These are phyloP conservation scores for Gamsiella multidivaricata DNA, from an alignment of 192 early-diverging fungal species.

Conservation along the genomic window DNA sequence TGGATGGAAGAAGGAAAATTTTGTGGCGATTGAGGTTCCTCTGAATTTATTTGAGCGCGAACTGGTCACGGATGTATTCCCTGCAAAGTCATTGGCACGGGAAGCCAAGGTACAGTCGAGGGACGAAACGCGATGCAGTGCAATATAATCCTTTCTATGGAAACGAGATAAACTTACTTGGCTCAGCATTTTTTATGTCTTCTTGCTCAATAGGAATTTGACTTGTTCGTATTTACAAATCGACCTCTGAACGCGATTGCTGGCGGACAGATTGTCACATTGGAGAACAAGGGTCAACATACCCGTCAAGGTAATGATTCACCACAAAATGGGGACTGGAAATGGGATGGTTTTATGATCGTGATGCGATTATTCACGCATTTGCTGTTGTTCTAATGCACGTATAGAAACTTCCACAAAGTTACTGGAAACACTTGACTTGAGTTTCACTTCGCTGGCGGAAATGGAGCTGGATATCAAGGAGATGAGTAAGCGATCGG, in stretches of 20 bases:
- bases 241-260: constrained; percentile 77
- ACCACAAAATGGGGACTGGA: neutral
- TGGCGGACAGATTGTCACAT: constrained; percentile 60
- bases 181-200: too few species aligned
- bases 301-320: constrained; percentile 30
- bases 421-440: constrained; percentile 33
- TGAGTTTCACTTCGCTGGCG: constrained; percentile 34
- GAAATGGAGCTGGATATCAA: constrained; percentile 55
- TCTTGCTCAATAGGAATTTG: constrained; percentile 51
- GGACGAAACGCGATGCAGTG: too few species aligned
- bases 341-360: neutral
- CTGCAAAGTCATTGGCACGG: constrained; percentile 44
- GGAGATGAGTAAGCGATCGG: constrained; percentile 30
- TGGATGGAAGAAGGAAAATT: constrained; percentile 57
- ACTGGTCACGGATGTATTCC: constrained; percentile 50
- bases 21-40: constrained; percentile 74
- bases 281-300: constrained; percentile 59
- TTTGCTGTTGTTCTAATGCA: neutral
- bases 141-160: neutral
- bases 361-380: neutral
- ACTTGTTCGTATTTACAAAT: constrained; percentile 75
- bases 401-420: constrained; percentile 22
- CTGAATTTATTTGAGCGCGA: constrained; percentile 82
- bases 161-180: too few species aligned
- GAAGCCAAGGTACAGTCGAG: constrained; percentile 53